These are phyloP conservation scores for Eucalyptus cloeziana DNA, from an alignment of 345 rosid species.

Conservation along the genomic window DNA sequence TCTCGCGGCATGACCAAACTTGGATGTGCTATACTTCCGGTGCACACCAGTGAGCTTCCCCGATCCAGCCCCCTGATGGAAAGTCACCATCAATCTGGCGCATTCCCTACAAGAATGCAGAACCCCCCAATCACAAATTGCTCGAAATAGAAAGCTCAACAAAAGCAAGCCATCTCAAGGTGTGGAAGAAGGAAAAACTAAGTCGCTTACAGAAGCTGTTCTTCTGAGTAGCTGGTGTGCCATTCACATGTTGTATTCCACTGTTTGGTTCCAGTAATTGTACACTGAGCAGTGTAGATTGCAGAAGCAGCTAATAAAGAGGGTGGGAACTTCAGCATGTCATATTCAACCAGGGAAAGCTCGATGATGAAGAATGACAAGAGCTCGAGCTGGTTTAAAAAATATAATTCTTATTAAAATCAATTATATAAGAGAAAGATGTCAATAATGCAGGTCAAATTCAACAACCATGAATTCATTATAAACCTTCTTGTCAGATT, in stretches of 20 bases:
- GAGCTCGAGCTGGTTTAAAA: slow-evolving; percentile 65
- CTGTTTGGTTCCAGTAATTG: slow-evolving; percentile 18
- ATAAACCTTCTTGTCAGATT: slow-evolving; percentile 74
- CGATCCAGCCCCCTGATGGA: slow-evolving; percentile 66
- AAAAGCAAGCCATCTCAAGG: not conserved
- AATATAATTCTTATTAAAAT: not conserved
- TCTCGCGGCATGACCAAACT: slow-evolving; percentile 67
- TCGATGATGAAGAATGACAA: slow-evolving; percentile 61
- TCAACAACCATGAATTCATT: not conserved
- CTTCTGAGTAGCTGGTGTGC: slow-evolving; percentile 39
- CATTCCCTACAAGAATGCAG: slow-evolving; percentile 45
- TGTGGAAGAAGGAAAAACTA: too few relatives aligned
- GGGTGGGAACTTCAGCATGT: slow-evolving; percentile 51
- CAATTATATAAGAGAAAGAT: not conserved
- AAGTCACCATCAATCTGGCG: slow-evolving; percentile 60
- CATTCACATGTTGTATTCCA: slow-evolving; percentile 54
- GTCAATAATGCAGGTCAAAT: not conserved
- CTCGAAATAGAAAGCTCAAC: not conserved
- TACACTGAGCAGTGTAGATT: slow-evolving; percentile 50
- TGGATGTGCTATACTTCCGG: slow-evolving; percentile 72
- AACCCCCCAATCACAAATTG: not conserved
- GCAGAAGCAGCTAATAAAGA: slow-evolving; percentile 59
- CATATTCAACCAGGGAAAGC: slow-evolving; percentile 59
- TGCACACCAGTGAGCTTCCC: slow-evolving; percentile 82
- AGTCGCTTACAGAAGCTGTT: slow-evolving; percentile 32